Evolutionary conservation across 805 yeast species (phyloP).

Genomic region (Hanseniaspora vineae): DNA sequence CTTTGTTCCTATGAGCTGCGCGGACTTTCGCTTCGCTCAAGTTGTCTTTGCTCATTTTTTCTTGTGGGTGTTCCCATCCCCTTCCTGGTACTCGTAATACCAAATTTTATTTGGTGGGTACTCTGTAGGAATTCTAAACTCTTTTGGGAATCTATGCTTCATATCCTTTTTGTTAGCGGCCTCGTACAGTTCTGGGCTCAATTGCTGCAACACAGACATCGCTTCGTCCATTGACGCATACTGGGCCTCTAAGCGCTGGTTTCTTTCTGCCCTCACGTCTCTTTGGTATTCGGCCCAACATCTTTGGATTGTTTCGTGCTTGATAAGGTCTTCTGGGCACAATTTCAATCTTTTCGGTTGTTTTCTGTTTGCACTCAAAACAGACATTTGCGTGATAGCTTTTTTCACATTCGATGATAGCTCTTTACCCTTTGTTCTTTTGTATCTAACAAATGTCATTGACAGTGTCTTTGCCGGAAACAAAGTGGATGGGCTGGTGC

Average conservation of each 20-base stretch:
- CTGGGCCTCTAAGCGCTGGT: conserved; percentile 41
- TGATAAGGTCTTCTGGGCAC: conserved; percentile 62
- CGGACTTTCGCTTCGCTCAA: too few relatives aligned
- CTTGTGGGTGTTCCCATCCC: neutral
- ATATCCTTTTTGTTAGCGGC: conserved; percentile 47
- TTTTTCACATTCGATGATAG: conserved; percentile 36
- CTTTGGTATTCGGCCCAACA: conserved; percentile 68
- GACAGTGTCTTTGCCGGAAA: conserved; percentile 1
- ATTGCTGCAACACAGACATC: conserved; percentile 47
- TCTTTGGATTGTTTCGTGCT: conserved; percentile 67
- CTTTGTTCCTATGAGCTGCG: too few relatives aligned
- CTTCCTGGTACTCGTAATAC: conserved; percentile 42
- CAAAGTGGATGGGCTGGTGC: neutral
- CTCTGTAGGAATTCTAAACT: conserved; percentile 78
- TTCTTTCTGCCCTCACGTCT: conserved; percentile 32
- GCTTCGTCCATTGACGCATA: conserved; percentile 56
- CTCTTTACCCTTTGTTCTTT: conserved; percentile 33
- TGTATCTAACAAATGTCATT: conserved; percentile 30
- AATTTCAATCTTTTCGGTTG: conserved; percentile 73
- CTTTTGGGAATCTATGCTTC: conserved; percentile 62
- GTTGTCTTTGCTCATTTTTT: neutral
- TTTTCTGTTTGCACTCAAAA: conserved; percentile 74
- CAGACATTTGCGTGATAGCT: conserved; percentile 48
- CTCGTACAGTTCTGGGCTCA: conserved; percentile 43
- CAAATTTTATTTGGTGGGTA: conserved; percentile 75